Base-by-base conservation (phyloP, 2,329 filamentous ascomycete species). In the Colletotrichum sp. region DNA sequence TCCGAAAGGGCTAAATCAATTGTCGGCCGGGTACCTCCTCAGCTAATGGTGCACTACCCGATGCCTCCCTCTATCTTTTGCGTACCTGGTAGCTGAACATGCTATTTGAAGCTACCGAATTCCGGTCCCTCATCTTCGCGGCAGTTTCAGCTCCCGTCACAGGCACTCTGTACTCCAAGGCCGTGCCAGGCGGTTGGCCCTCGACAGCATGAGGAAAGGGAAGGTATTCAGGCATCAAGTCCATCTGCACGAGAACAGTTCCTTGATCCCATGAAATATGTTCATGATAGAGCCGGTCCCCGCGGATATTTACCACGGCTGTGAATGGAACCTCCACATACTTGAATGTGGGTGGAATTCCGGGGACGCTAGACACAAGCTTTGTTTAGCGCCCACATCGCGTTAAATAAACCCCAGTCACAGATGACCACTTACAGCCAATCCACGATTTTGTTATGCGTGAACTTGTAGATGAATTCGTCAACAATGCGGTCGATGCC, bases 401-500 rank as follows among this genome's bases (percentile, higher is more conserved):
- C 95, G 85, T 93, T 93, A 95, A 80, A 94, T 92, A 3, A 94
- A 85, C 44, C 44, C 44, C 12, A 22, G 44, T 52, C n/a, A 24
- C 6, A 52, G n/a, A 52, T 13, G 44, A 24, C 13, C 44, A 52
- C 44, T 52, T 22, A 52, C 44, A 52, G 44, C 44, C 30, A 64
- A n/a, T 88, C 85, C 18, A 84, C 44, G 44, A 52, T 22, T 22
- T 12, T 87, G 72, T 90, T 87, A 78, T 95, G 93, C 0, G 92
- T 94, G 68, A 93, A 90, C 24, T 86, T 89, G 80, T 91, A 91
- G n/a, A 94, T 87, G 77, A 95, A 94, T 81, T 95, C 93, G 78
- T 95, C 93, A 2, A 95, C 89, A 0, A 96, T 89, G 0, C 94
- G 89, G 80, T 96, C 94, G 1, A 93, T 89, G 0, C 94, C 94